A percentile compares a stretch with the other conserved stretches of the same genome.
phyloP scores from a whole-genome alignment of 148 eudicot genomes.

The Polygonum maritimum region DNA sequence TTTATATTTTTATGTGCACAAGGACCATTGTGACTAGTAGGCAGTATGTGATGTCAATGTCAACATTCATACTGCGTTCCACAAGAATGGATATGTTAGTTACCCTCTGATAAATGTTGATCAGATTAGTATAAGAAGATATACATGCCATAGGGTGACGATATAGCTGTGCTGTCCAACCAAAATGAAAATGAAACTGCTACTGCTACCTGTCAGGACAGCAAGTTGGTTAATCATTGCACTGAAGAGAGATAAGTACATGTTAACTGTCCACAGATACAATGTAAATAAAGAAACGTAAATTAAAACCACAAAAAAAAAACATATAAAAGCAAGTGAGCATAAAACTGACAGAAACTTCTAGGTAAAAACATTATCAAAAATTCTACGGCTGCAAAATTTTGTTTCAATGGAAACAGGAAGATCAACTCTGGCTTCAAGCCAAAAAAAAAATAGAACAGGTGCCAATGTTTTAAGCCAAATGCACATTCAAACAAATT shows the following conservation, averaged over 20 bases:
- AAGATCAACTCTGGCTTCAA: not conserved
- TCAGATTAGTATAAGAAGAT: slow-evolving; percentile 59
- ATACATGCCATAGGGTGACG: slow-evolving; percentile 96
- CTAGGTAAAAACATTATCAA: not conserved
- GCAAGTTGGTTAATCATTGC: slow-evolving; percentile 2
- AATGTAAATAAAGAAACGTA: not conserved
- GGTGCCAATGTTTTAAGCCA: not conserved
- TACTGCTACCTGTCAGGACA: slow-evolving; percentile 45
- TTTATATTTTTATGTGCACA: not conserved
- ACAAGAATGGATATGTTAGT: slow-evolving; percentile 38
- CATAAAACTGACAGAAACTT: not conserved
- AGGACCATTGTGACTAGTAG: not conserved
- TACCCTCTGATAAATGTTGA: slow-evolving; percentile 42
- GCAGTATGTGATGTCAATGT: not conserved
- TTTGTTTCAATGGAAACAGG: not conserved
- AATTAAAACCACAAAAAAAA: not conserved
- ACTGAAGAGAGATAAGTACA: not conserved
- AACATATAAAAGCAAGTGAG: not conserved
- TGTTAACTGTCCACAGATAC: not conserved
- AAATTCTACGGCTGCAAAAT: not conserved
- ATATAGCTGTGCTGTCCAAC: slow-evolving; percentile 48
- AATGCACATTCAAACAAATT: not conserved
- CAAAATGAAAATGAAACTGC: slow-evolving; percentile 67
- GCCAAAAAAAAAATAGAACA: not conserved
- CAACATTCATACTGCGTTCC: slow-evolving; percentile 8